Percentiles rank a stretch among this genome's conserved stretches.
phyloP scores from a whole-genome alignment of 495 filamentous ascomycete species.

The Neurospora sp. region DNA sequence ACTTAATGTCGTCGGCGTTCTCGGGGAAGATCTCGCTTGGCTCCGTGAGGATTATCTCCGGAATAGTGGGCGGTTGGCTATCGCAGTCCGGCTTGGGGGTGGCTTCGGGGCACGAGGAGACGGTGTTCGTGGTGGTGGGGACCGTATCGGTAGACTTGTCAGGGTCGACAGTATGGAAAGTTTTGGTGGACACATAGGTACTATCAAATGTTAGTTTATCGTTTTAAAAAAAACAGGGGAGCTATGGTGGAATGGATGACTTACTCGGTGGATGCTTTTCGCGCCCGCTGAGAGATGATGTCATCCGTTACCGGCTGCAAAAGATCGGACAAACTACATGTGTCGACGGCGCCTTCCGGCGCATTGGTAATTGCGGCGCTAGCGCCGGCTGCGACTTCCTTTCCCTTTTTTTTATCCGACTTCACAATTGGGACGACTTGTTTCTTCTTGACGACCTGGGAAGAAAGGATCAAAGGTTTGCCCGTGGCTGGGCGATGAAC shows the following conservation, averaged over 20 bases:
- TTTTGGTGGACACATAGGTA: not conserved
- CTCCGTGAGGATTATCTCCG: not conserved
- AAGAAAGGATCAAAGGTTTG: not conserved
- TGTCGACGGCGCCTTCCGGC: not conserved
- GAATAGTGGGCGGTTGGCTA: not conserved
- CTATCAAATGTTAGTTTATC: not conserved
- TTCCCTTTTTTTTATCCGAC: not conserved
- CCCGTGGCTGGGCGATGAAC: not conserved
- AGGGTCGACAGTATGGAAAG: not conserved
- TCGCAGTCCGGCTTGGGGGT: not conserved
- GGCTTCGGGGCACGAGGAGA: not conserved
- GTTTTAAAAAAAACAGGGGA: not conserved
- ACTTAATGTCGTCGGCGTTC: too few species aligned
- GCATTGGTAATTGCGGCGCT: not conserved
- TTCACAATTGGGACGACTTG: not conserved
- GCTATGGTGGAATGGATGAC: not conserved
- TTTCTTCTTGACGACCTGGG: not conserved
- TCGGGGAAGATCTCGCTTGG: not conserved
- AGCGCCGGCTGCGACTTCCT: not conserved
- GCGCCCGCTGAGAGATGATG: not conserved
- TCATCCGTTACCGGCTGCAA: not conserved
- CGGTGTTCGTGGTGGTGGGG: not conserved
- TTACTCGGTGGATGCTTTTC: not conserved
- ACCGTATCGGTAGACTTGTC: not conserved
- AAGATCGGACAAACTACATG: not conserved